These are phyloP conservation scores for Firmiana major DNA, from an alignment of 345 rosid genomes.

Conservation along the genomic window DNA sequence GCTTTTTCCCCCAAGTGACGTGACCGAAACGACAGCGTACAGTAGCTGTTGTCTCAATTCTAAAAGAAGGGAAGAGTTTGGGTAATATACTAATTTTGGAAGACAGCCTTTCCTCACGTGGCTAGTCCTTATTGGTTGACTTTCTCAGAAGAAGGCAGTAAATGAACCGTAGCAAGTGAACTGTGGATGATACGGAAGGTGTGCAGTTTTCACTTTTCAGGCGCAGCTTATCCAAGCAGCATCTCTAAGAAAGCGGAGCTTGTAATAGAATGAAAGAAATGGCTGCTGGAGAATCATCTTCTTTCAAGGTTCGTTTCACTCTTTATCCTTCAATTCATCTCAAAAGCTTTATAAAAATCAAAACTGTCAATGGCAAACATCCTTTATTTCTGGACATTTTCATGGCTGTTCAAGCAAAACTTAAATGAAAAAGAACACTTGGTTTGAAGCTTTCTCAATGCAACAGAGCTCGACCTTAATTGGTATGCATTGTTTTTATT, in stretches of 20 bases:
- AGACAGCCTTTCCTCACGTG: neutral
- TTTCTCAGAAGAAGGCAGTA: neutral
- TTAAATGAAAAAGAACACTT: neutral
- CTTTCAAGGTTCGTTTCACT: constrained; percentile 25
- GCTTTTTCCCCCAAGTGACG: neutral
- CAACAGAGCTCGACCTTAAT: constrained; percentile 6
- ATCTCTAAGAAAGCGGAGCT: constrained; percentile 15
- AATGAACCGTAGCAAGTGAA: neutral
- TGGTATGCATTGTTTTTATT: neutral
- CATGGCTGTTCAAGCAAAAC: neutral
- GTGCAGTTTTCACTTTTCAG: neutral
- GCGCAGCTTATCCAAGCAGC: constrained; percentile 16
- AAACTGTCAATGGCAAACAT: neutral
- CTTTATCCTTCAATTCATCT: constrained; percentile 1
- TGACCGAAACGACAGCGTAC: neutral
- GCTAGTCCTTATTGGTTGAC: constrained; percentile 11
- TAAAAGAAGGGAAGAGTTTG: neutral
- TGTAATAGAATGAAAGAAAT: constrained; percentile 1
- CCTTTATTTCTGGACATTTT: neutral
- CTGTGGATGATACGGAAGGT: neutral
- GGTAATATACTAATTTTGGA: neutral
- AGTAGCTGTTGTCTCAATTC: neutral
- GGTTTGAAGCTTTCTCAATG: constrained; percentile 3
- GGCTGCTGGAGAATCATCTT: constrained; percentile 15
- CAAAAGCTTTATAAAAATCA: neutral